Base-by-base conservation (phyloP, 2,329 filamentous ascomycete genomes). In the Cadophora sp. region DNA sequence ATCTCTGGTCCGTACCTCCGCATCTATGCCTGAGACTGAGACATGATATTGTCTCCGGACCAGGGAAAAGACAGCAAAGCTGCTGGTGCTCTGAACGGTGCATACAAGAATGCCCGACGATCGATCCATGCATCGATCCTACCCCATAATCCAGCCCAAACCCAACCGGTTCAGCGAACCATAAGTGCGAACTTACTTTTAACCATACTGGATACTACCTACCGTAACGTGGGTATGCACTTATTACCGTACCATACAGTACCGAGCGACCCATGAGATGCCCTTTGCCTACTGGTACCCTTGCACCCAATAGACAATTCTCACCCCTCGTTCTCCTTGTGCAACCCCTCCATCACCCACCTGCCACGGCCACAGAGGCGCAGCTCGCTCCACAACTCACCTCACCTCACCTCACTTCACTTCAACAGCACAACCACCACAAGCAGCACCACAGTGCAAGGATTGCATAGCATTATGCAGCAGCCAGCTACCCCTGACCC, bases 401-500 rank as follows among this genome's bases (percentile, higher is more conserved):
- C 16, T 43, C 43, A 18, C 39, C 16, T 43, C 43, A 47, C 43
- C 18, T 22, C 33, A 41, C n/a, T 18, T 55, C 53, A 39, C 33
- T 36, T 16, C 24, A 27, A 55, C 22, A 51, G 4, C 48, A 51
- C 48, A 14, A 16, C 22, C 48, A 55, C 50, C 50, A 56, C 51
- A n/a, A 56, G 27, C 51, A 41, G 18, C 18, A 56, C 30, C 30
- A 39, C 30, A 33, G n/a, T 9, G 51, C 36, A 33, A 39, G 33
- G 53, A 39, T 58, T 22, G 53, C 53, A 58, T 58, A 9, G 48
- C 48, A 51, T 30, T 51, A 39, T 58, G 33, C 33, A 41, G 33
- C 33, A 36, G 20, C 30, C n/a, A 55, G 14, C 16, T 33, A 33
- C 14, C 24, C 24, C 51, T 56, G 45, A 39, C 51, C 53, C 53